phyloP scores from a whole-genome alignment of 1,284 basidiomycete species.

The Afroboletus lepidellus region DNA sequence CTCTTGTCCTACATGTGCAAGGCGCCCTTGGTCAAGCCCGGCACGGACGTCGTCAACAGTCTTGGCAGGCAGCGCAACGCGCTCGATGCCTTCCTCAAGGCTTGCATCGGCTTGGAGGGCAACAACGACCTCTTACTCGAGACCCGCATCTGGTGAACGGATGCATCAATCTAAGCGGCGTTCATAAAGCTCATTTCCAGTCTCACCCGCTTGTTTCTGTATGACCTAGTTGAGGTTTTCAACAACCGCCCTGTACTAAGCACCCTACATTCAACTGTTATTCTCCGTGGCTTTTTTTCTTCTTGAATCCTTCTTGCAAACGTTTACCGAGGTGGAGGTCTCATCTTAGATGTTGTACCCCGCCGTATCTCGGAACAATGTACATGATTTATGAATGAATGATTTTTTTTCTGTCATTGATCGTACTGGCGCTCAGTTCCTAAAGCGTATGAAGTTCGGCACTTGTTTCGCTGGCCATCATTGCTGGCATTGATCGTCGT shows the following conservation, averaged over 20 bases:
- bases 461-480: neutral
- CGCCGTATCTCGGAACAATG: neutral
- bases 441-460: neutral
- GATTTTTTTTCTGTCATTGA: neutral
- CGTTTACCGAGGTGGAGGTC: neutral
- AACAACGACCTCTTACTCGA: conserved; percentile 80
- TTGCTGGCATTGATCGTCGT: neutral
- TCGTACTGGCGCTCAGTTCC: neutral
- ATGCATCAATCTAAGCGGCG: neutral
- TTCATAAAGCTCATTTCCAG: neutral
- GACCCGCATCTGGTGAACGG: conserved; percentile 80
- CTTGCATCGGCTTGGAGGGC: conserved; percentile 86
- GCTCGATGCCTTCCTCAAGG: conserved; percentile 90
- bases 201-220: neutral
- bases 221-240: neutral
- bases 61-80: conserved; percentile 93
- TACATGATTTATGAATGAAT: neutral
- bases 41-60: conserved; percentile 92
- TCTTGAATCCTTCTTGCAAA: conserved; percentile 37
- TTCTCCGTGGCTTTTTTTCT: neutral
- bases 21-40: conserved; percentile 97
- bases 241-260: neutral
- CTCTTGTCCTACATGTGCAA: conserved; percentile 96
- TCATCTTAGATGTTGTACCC: neutral
- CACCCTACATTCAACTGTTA: neutral